Evolutionary conservation across 176 grass and related monocot species (phyloP), one percentile per base, ranked within the genome.

Genomic region (Chrysopogon serrulatus): DNA sequence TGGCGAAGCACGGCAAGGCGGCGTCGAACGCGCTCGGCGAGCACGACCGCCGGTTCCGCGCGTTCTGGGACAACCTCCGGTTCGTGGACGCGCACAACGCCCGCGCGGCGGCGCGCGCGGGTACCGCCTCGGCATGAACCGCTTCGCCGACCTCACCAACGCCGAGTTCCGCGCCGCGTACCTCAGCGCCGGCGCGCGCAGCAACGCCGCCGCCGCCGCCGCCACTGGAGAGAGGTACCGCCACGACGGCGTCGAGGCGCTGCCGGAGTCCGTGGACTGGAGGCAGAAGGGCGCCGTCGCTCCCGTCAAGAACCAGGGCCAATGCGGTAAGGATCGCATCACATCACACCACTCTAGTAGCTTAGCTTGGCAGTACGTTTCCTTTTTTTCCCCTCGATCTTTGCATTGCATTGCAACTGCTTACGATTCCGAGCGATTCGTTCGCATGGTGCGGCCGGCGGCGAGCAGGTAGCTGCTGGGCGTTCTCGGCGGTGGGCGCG

Each of bases 61-160:
- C 87, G 0, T 95, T 98, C 89, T 88, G 88, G 81, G 96, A 93
- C 67, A 98, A 98, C 81, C 82, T 98, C 9, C 19, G 61, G 6
- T 95, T 98, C 85, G 78, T 95, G 34, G 95, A 98, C 37, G 86
- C 87, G 30, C 96, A 93, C 87, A 98, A 98, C 73, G 84, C 85
- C 8, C 89, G 74, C 16, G 79, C 80, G n/a, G n/a, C 44, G 72
- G 64, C 19, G n/a, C 76, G n/a, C 66, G 26, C 61, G 74, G 80
- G 0, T 97, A 70, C 87, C 81, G 63, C 41, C 89, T 93, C 35
- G 91, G 94, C 3, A 77, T 90, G 62, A 97, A 97, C 82, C 81
- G 54, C 37, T 97, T 97, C 68, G 89, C 91, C 64, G 91, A 97
- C 81, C 81, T 97, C 39, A 93, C 89, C 73, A 91, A 86, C 78